A percentile compares a stretch with the other conserved stretches of the same genome.
Evolutionary conservation across 305 asterid species (phyloP).

Genomic region (Nicotiana rustica): DNA sequence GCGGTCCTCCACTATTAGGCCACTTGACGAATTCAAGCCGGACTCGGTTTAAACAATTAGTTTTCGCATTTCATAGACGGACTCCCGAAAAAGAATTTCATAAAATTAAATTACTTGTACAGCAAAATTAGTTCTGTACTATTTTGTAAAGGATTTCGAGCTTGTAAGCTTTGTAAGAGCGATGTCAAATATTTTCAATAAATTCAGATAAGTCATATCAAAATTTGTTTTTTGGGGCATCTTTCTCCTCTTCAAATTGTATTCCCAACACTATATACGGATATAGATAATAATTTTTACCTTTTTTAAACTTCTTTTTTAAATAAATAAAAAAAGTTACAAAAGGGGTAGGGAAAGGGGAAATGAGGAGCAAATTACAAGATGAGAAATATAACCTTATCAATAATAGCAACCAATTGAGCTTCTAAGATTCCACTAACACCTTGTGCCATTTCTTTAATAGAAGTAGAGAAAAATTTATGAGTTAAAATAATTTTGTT

Average conservation of each 20-base stretch:
- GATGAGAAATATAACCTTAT: too few species aligned
- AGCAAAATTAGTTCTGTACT: neutral
- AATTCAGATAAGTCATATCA: neutral
- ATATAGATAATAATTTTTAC: neutral
- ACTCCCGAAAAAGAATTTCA: too few species aligned
- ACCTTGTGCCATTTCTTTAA: neutral
- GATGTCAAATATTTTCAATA: neutral
- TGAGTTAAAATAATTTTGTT: neutral
- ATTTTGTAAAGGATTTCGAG: too few species aligned
- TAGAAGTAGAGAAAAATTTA: neutral
- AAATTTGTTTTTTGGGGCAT: neutral
- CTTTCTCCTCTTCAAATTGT: neutral
- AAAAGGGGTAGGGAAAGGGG: too few species aligned
- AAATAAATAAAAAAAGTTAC: too few species aligned
- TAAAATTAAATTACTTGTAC: neutral
- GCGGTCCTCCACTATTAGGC: conserved; percentile 14
- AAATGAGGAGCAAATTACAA: too few species aligned
- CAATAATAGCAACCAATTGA: too few species aligned
- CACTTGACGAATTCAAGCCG: conserved; percentile 2
- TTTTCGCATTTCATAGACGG: too few species aligned
- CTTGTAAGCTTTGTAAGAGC: neutral
- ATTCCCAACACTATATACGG: neutral
- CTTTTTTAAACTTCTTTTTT: neutral
- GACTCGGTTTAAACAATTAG: neutral
- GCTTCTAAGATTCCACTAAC: too few species aligned